Evolutionary conservation across 768 basidiomycete genomes (phyloP), one percentile per base, ranked within the genome.

Genomic region (Psilocybe azurescens): DNA sequence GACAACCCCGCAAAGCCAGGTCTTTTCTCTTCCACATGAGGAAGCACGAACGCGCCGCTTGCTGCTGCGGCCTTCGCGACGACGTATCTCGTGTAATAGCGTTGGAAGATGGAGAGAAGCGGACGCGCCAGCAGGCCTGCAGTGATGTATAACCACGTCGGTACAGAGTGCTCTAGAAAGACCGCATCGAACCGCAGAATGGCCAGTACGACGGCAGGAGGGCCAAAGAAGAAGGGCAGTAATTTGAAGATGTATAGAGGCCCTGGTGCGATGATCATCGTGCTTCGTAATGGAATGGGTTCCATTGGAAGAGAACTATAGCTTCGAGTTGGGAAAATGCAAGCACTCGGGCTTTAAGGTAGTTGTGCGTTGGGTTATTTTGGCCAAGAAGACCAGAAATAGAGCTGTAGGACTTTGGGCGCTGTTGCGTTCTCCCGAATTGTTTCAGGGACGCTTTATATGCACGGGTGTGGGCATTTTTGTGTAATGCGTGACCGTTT

Each of bases 1-100:
- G 63, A 63, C 14, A 67, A 48, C 29, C 62, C 65, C 3, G 50
- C 65, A 49, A 67, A 60, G 24, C 39, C 50, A 11, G 61, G 65
- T 7, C 61, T 46, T 33, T 60, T 60, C 50, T 66, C 65, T 33
- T 62, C 48, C 1, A 67, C 60, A 44, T 63, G 60, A 41, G 62
- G 63, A 11, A 63, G 55, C 10, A 63, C 53, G 20, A 56, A 63
- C 1, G 63, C 62, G 50, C 51, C 52, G 33, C 56, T 54, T 7
- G 60, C 53, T 29, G 53, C 61, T 33, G 65, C 65, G 14, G 59
- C 57, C 20, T 53, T 55, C 3, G 47, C 13, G 47, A 64, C 62
- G n/a, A 50, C 49, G 30, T 59, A 61, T 59, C 65, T 49, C 2
- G 51, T 59, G 39, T 64, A 59, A 38, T 67, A 67, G 18, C 65